phyloP scores from a whole-genome alignment of 352 stramenopile genomes.

The Phytophthora melonis region DNA sequence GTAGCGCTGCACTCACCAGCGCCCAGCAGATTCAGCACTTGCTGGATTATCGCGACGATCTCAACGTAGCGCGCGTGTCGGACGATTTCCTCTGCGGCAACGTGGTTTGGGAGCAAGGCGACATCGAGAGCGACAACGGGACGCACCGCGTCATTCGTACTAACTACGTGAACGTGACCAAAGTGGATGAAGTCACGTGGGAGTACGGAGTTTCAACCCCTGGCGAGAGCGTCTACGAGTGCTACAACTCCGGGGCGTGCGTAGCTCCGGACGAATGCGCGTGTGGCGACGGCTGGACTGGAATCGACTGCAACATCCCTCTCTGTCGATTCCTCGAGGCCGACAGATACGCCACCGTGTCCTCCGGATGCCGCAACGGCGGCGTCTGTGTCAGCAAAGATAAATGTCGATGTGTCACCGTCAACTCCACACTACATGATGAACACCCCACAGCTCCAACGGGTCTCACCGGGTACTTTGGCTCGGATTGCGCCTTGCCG shows the following conservation, averaged over 20 bases:
- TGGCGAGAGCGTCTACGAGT: constrained; percentile 96
- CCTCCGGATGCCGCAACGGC: constrained; percentile 90
- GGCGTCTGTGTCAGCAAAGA: constrained; percentile 95
- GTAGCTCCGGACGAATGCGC: constrained; percentile 93
- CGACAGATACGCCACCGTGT: constrained; percentile 61
- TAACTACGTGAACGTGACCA: constrained; percentile 95
- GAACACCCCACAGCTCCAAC: constrained; percentile 74
- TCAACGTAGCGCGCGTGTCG: constrained; percentile 70
- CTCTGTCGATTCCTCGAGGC: constrained; percentile 89
- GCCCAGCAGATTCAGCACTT: constrained; percentile 60
- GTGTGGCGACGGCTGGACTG: constrained; percentile 92
- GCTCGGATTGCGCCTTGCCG: constrained; percentile 94
- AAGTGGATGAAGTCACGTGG: constrained; percentile 79
- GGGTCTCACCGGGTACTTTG: constrained; percentile 93
- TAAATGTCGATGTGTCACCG: constrained; percentile 91
- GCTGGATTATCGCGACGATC: constrained; percentile 57
- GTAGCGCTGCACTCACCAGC: constrained; percentile 34
- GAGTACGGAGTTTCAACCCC: constrained; percentile 54
- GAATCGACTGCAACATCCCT: constrained; percentile 95
- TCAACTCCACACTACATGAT: constrained; percentile 86
- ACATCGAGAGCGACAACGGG: constrained; percentile 79
- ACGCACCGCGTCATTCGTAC: constrained; percentile 72
- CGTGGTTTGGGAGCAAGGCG: constrained; percentile 92
- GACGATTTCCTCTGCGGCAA: constrained; percentile 88
- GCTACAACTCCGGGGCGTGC: constrained; percentile 94